Evolutionary conservation across 441 rosid species (phyloP).

Genomic region (Euphorbia celastroides): DNA sequence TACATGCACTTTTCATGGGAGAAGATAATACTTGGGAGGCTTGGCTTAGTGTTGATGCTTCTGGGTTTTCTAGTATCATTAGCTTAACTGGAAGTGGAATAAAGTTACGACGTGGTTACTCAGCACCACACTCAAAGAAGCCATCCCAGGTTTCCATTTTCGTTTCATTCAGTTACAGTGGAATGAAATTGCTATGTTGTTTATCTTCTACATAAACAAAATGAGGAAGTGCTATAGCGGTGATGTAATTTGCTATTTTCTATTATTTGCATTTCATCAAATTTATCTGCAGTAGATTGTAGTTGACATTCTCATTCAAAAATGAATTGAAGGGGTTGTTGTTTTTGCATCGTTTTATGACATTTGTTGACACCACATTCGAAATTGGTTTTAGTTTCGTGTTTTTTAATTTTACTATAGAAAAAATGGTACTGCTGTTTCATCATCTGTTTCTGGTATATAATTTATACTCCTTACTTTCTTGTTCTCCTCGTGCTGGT

Average conservation of each 20-base stretch:
- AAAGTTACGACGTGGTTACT: slow-evolving; percentile 91
- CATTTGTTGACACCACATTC: background rate
- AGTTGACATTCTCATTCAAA: background rate
- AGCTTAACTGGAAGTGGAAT: slow-evolving; percentile 64
- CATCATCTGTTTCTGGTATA: background rate
- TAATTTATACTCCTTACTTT: background rate
- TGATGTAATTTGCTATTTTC: background rate
- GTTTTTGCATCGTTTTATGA: too few species aligned
- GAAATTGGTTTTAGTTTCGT: background rate
- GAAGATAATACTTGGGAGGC: slow-evolving; percentile 99
- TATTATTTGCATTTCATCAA: background rate
- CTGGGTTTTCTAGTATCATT: slow-evolving; percentile 66
- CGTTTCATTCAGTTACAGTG: slow-evolving; percentile 6
- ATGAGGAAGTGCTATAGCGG: background rate
- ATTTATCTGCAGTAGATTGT: background rate
- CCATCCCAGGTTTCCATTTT: slow-evolving; percentile 67
- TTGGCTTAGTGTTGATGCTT: slow-evolving; percentile 80
- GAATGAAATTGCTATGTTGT: background rate
- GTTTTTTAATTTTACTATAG: background rate
- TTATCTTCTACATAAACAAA: background rate
- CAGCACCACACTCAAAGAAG: slow-evolving; percentile 60
- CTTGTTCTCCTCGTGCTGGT: background rate
- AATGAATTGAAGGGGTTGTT: too few species aligned
- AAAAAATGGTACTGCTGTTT: background rate
- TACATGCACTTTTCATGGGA: slow-evolving; percentile 88